A percentile compares a stretch with the other conserved stretches of the same genome.
These are phyloP conservation scores for Posidonia oceanica DNA, from an alignment of 116 monocot genomes.

Conservation along the genomic window DNA sequence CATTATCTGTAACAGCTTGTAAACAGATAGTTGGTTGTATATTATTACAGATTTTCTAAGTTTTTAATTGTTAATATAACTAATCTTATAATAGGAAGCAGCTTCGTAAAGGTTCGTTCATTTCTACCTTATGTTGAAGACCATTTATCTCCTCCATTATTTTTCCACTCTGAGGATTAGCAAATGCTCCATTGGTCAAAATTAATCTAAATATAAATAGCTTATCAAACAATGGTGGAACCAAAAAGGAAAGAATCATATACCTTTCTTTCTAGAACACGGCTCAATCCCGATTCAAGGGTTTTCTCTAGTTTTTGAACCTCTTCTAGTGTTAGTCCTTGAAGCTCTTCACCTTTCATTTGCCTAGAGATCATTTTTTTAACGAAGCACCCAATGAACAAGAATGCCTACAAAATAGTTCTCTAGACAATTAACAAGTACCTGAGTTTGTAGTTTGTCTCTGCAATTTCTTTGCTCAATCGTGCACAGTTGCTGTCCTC, in stretches of 20 bases:
- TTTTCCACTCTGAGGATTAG: conserved; percentile 25
- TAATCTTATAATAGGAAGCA: too few species aligned
- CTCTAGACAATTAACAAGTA: not conserved
- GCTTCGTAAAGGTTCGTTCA: too few species aligned
- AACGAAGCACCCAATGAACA: not conserved
- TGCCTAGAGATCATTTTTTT: conserved; percentile 65
- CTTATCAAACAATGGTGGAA: not conserved
- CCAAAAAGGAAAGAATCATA: not conserved
- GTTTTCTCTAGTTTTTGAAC: conserved; percentile 54
- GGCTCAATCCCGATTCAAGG: conserved; percentile 46
- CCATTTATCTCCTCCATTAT: conserved; percentile 48
- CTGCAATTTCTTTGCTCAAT: conserved; percentile 39
- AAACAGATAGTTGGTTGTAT: too few species aligned
- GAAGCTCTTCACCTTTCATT: not conserved
- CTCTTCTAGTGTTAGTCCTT: conserved; percentile 32
- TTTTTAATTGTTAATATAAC: too few species aligned
- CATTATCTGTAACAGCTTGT: too few species aligned
- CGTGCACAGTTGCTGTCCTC: conserved; percentile 29
- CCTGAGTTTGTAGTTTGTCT: conserved; percentile 44
- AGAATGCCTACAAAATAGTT: too few species aligned
- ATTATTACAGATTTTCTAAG: too few species aligned
- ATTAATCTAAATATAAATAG: not conserved
- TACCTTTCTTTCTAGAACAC: conserved; percentile 56
- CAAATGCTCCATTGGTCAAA: not conserved
- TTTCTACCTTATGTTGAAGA: conserved; percentile 43